Evolutionary conservation across 768 basidiomycete species (phyloP).

Genomic region (Hericium rajendrae): DNA sequence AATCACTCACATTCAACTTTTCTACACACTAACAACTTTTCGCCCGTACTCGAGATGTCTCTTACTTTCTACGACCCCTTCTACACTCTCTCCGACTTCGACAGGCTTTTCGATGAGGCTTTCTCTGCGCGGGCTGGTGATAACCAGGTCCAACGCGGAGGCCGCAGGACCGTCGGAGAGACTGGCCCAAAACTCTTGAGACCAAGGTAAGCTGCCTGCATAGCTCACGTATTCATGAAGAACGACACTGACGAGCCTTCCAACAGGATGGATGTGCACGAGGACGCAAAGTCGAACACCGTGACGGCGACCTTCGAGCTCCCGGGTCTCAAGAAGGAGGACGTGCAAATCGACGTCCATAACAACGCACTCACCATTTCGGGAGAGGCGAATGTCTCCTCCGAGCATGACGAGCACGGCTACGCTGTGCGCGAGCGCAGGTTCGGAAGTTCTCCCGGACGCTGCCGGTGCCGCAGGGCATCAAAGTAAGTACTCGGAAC

Average conservation of each 20-base stretch:
- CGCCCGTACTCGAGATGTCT: neutral
- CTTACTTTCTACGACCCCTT: neutral
- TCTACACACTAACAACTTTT: neutral
- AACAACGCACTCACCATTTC: conserved; percentile 39
- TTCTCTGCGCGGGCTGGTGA: neutral
- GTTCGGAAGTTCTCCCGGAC: conserved; percentile 18
- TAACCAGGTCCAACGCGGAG: neutral
- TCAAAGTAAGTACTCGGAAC: conserved; percentile 16
- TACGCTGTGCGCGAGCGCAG: conserved; percentile 24
- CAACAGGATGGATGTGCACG: conserved; percentile 43
- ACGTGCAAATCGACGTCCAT: conserved; percentile 41
- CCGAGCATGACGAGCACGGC: conserved; percentile 26
- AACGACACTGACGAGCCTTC: neutral
- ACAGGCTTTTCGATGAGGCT: neutral
- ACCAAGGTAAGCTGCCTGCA: neutral
- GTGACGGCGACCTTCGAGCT: conserved; percentile 49
- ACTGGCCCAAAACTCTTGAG: neutral
- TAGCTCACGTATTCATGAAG: neutral
- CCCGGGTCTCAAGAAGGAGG: conserved; percentile 41
- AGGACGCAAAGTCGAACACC: conserved; percentile 33
- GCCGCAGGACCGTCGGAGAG: neutral
- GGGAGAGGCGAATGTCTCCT: conserved; percentile 31
- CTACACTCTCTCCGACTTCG: neutral
- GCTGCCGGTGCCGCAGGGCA: conserved; percentile 18
- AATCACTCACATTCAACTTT: neutral